Conservation (phyloP, 2,329 filamentous ascomycete genomes). For the Aspergillus pseudonomiae region DNA sequence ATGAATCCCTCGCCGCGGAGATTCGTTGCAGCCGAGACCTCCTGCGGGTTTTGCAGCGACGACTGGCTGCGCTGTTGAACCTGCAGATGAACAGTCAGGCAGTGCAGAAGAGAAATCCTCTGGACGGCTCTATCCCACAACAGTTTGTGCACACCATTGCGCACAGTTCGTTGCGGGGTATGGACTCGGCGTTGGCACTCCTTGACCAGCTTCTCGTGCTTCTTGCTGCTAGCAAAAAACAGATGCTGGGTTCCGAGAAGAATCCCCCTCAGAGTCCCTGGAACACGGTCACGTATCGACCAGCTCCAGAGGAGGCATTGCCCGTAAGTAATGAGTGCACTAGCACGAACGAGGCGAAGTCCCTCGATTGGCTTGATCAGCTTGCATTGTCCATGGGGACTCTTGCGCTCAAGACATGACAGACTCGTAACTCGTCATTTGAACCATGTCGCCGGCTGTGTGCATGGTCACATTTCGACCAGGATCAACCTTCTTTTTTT, state of each 20-base stretch:
- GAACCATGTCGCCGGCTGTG: not conserved
- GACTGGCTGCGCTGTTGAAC: constrained; percentile 7
- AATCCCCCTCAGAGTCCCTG: not conserved
- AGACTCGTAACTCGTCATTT: not conserved
- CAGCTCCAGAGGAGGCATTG: not conserved
- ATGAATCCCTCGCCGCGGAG: constrained; percentile 9
- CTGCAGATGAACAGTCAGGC: not conserved
- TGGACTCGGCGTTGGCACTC: constrained; percentile 20
- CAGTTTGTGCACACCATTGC: constrained; percentile 4
- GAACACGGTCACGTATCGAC: not conserved
- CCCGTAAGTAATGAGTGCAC: not conserved
- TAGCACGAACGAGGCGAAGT: not conserved
- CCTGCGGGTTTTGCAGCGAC: constrained; percentile 13
- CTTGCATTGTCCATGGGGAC: constrained; percentile 19
- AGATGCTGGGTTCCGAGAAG: not conserved
- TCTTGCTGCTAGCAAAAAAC: constrained; percentile 14
- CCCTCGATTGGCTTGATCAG: constrained; percentile 17
- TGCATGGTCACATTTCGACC: not conserved
- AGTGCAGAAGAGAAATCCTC: not conserved
- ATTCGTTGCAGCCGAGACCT: constrained; percentile 17
- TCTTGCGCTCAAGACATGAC: constrained; percentile 15
- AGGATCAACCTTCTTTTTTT: not conserved
- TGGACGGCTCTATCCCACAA: constrained; percentile 10
- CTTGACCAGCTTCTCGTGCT: constrained; percentile 21
- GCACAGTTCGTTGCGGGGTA: constrained; percentile 13